Percentiles rank a stretch among this genome's conserved stretches.
phyloP scores from a whole-genome alignment of 768 basidiomycete genomes.

The Piloderma croceum region DNA sequence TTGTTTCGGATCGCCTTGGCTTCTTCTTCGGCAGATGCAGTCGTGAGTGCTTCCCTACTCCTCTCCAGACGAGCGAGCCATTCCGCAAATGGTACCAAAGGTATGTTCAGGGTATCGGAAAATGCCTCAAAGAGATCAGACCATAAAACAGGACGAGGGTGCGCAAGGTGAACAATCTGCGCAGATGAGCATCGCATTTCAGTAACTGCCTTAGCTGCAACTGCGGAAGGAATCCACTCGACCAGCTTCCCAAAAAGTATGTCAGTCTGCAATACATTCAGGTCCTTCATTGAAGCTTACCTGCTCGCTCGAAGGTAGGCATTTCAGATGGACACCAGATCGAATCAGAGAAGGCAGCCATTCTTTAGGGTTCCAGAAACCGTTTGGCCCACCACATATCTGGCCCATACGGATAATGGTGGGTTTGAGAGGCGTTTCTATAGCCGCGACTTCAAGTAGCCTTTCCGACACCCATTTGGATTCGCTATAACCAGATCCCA shows the following conservation, averaged over 20 bases:
- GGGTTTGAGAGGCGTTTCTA: slow-evolving; percentile 15
- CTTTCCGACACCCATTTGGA: slow-evolving; percentile 28
- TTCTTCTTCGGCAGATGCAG: not conserved
- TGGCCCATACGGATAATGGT: slow-evolving; percentile 34
- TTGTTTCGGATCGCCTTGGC: slow-evolving; percentile 7
- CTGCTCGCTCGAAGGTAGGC: slow-evolving; percentile 18
- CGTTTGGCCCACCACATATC: slow-evolving; percentile 29
- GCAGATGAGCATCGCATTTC: slow-evolving; percentile 7
- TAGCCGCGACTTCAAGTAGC: slow-evolving; percentile 15
- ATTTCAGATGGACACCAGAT: slow-evolving; percentile 12
- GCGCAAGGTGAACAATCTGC: slow-evolving; percentile 5
- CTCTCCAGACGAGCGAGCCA: slow-evolving; percentile 28
- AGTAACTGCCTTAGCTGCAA: slow-evolving; percentile 10
- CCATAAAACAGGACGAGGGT: slow-evolving; percentile 11
- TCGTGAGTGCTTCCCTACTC: slow-evolving; percentile 2
- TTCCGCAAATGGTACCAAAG: slow-evolving; percentile 24
- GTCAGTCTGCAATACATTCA: no score
- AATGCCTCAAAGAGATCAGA: slow-evolving; percentile 13
- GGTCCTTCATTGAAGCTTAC: no score
- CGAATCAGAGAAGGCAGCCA: slow-evolving; percentile 32
- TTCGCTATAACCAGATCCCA: slow-evolving; percentile 27
- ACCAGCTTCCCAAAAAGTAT: slow-evolving; percentile 7
- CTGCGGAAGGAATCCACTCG: slow-evolving; percentile 13
- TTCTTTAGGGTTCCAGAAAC: slow-evolving; percentile 34
- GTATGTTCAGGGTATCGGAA: slow-evolving; percentile 18